These are phyloP conservation scores for Lasiosphaeriaceae sp. DNA, from an alignment of 495 filamentous ascomycete species.

Conservation along the genomic window DNA sequence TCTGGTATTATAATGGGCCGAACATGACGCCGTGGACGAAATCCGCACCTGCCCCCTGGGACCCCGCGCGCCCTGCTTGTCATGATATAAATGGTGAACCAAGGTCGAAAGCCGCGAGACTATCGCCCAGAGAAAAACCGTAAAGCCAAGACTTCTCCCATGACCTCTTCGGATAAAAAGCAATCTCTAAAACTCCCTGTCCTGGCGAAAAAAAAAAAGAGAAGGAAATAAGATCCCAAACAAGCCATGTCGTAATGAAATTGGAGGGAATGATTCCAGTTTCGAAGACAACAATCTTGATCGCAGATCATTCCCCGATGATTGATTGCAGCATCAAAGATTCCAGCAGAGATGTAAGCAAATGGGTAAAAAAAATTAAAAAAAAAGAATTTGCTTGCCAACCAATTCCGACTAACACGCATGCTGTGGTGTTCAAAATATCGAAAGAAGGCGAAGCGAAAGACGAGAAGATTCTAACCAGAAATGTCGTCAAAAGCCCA, in stretches of 20 bases:
- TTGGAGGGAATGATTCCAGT: constrained; percentile 17
- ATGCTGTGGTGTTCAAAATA: constrained; percentile 11
- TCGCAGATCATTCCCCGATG: constrained; percentile 19
- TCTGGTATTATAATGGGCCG: constrained; percentile 19
- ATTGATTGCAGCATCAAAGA: constrained; percentile 14
- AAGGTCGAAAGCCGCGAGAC: constrained; percentile 22
- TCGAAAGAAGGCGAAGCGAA: background rate
- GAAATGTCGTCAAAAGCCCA: background rate
- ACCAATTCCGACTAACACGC: too few species aligned
- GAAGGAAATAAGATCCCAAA: constrained; percentile 13
- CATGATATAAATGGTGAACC: constrained; percentile 22
- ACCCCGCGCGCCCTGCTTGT: constrained; percentile 20
- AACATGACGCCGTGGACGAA: constrained; percentile 18
- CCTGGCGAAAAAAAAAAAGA: constrained; percentile 7
- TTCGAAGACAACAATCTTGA: constrained; percentile 12
- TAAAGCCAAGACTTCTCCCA: constrained; percentile 14
- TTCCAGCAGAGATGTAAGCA: constrained; percentile 12
- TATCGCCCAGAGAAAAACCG: constrained; percentile 17
- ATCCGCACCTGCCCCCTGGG: constrained; percentile 7
- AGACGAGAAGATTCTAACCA: background rate
- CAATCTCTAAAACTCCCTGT: constrained; percentile 16
- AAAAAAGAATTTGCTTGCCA: too few species aligned
- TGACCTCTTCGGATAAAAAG: constrained; percentile 8
- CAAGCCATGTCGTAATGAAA: constrained; percentile 5
- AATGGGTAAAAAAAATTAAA: background rate